Evolutionary conservation across 148 eudicot species (phyloP).

Genomic region (Camellia lanceoleosa): DNA sequence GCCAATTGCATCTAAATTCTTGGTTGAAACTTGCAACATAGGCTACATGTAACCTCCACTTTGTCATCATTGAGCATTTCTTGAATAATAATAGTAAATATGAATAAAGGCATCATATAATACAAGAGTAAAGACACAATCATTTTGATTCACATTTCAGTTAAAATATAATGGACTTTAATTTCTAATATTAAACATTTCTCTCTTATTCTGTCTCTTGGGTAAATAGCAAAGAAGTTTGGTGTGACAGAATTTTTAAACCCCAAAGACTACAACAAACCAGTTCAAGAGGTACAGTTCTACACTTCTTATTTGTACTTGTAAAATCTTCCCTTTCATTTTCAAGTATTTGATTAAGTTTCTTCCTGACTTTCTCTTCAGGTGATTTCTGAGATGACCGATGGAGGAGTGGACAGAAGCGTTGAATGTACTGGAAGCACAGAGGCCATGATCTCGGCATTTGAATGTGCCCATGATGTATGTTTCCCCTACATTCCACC

Average conservation of each 20-base stretch:
- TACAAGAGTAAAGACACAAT: not conserved
- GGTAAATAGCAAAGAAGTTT: constrained; percentile 56
- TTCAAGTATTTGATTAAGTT: not conserved
- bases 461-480: constrained; percentile 89
- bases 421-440: constrained; percentile 67
- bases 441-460: constrained; percentile 79
- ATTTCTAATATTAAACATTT: too few species aligned
- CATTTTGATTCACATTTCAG: too few species aligned
- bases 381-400: constrained; percentile 68
- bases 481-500: not conserved
- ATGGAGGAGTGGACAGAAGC: constrained; percentile 71
- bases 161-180: too few species aligned
- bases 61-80: too few species aligned
- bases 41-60: too few species aligned
- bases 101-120: too few species aligned
- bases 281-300: constrained; percentile 54
- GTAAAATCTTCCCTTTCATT: not conserved
- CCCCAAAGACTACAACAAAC: constrained; percentile 60
- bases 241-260: constrained; percentile 73
- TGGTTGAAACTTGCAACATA: too few species aligned
- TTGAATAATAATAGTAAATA: too few species aligned
- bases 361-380: constrained; percentile 5
- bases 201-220: too few species aligned
- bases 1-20: too few species aligned
- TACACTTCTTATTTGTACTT: not conserved